These are phyloP conservation scores for Verticillium tricorpus DNA, from an alignment of 2,329 filamentous ascomycete genomes.

Conservation along the genomic window DNA sequence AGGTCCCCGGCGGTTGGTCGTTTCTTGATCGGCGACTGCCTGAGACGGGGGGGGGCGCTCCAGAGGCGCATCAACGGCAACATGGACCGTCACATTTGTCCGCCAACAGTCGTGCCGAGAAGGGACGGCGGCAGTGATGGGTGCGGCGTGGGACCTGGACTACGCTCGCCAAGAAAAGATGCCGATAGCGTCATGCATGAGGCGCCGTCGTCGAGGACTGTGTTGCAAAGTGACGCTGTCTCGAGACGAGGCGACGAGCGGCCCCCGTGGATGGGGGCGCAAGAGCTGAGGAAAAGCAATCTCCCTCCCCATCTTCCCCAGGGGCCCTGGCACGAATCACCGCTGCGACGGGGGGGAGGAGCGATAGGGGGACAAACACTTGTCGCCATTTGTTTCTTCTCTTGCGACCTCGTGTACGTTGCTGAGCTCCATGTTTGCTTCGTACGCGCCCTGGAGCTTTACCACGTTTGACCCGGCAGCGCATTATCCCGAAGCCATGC, in stretches of 20 bases:
- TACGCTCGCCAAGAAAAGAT: background rate
- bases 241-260: background rate
- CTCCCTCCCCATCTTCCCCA: background rate
- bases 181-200: background rate
- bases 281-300: background rate
- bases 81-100: background rate
- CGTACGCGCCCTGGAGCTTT: background rate
- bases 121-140: background rate
- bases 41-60: background rate
- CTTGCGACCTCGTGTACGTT: background rate
- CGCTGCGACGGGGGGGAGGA: background rate
- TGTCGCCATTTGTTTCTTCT: background rate
- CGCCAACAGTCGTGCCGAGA: background rate
- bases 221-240: background rate
- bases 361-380: background rate
- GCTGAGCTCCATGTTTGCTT: background rate
- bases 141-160: background rate
- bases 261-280: background rate
- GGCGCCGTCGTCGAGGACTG: background rate
- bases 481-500: background rate
- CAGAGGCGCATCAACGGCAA: background rate
- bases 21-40: background rate
- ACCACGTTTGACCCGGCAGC: background rate
- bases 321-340: background rate
- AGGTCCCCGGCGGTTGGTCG: background rate